These are phyloP conservation scores for Skeletonema potamos DNA, from an alignment of 108 stramenopile genomes.

Conservation along the genomic window DNA sequence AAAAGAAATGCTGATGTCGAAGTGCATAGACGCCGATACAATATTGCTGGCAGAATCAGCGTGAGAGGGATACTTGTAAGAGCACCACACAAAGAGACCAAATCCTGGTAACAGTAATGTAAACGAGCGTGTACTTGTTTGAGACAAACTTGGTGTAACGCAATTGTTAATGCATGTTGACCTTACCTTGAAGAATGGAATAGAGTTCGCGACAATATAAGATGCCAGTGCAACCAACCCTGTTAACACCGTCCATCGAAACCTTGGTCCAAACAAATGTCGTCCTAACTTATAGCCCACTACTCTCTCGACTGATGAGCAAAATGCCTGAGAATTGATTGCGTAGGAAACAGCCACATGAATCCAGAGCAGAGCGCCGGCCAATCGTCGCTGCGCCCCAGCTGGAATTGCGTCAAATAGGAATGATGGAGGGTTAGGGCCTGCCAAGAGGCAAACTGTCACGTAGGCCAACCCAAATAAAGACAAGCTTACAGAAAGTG, in stretches of 20 bases:
- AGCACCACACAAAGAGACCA: constrained; percentile 74
- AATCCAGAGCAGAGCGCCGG: constrained; percentile 65
- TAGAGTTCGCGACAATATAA: constrained; percentile 60
- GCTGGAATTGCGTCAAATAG: constrained; percentile 68
- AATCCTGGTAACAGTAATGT: constrained; percentile 18
- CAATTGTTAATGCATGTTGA: not conserved
- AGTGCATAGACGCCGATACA: constrained; percentile 45
- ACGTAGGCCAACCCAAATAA: constrained; percentile 60
- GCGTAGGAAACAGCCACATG: constrained; percentile 80
- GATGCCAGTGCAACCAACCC: constrained; percentile 41
- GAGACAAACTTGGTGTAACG: not conserved
- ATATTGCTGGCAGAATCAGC: constrained; percentile 63
- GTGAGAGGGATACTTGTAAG: constrained; percentile 68
- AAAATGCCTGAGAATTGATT: constrained; percentile 78
- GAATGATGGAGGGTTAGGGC: constrained; percentile 64
- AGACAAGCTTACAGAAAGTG: constrained; percentile 49
- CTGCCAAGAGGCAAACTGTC: constrained; percentile 52
- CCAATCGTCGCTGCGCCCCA: constrained; percentile 45
- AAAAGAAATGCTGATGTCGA: constrained; percentile 35
- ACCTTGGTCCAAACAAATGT: constrained; percentile 9
- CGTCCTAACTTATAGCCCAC: constrained; percentile 35
- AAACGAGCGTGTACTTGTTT: not conserved
- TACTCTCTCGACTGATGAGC: constrained; percentile 65
- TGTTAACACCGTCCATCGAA: constrained; percentile 64
- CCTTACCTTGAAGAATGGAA: constrained; percentile 68